Evolutionary conservation across 1,284 basidiomycete genomes (phyloP).

Genomic region (Naganishia sp.): DNA sequence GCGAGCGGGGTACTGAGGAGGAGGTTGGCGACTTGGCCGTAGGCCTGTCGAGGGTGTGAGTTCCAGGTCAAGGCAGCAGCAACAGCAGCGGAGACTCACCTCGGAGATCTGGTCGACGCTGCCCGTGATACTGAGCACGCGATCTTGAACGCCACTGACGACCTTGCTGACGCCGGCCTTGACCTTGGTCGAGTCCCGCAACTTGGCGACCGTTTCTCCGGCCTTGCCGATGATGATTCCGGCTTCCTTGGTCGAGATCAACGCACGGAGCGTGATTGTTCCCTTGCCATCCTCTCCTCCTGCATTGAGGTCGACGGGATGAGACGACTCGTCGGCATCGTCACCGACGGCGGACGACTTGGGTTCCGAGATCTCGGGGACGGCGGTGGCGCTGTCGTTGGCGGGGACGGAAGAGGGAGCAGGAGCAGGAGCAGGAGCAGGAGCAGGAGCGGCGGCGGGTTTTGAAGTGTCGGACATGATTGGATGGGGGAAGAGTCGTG

Average conservation of each 20-base stretch:
- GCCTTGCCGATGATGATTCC: slow-evolving; percentile 94
- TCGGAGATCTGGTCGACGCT: slow-evolving; percentile 88
- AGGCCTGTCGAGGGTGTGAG: too few species aligned
- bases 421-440: slow-evolving; percentile 4
- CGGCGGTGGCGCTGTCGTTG: not conserved
- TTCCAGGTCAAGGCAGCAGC: too few species aligned
- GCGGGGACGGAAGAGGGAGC: not conserved
- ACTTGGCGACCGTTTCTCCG: slow-evolving; percentile 94
- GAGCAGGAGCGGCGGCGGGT: slow-evolving; percentile 14
- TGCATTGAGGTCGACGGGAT: slow-evolving; percentile 7
- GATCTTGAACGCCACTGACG: slow-evolving; percentile 94
- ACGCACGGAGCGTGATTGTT: slow-evolving; percentile 80
- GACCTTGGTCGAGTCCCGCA: slow-evolving; percentile 91
- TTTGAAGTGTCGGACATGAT: not conserved
- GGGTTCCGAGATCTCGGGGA: slow-evolving; percentile 3
- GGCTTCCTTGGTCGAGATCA: slow-evolving; percentile 94
- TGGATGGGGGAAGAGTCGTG: not conserved
- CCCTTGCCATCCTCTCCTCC: slow-evolving; percentile 33
- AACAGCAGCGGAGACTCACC: too few species aligned
- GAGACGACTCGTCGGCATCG: slow-evolving; percentile 1
- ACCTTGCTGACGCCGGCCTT: slow-evolving; percentile 99
- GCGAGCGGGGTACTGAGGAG: slow-evolving; percentile 69
- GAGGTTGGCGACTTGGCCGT: slow-evolving; percentile 89
- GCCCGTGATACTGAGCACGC: slow-evolving; percentile 90
- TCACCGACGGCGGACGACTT: not conserved